phyloP scores from a whole-genome alignment of 768 basidiomycete genomes.

The Amanita phalloides region DNA sequence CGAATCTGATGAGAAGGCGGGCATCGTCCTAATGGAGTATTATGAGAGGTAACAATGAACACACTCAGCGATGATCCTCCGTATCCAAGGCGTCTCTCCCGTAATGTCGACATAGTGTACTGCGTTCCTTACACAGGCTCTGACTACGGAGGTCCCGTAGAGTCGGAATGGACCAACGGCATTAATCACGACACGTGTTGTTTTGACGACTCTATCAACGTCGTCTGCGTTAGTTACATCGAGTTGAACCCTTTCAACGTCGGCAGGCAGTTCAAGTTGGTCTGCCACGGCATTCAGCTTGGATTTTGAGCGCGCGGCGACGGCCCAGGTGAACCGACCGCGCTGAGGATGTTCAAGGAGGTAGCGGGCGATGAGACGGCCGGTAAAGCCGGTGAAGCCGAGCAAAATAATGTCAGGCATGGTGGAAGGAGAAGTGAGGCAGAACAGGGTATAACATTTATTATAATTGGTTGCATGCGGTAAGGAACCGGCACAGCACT shows the following conservation, averaged over 20 bases:
- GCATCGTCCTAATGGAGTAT: conserved; percentile 3
- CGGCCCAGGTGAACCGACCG: conserved; percentile 47
- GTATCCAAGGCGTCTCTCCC: conserved; percentile 62
- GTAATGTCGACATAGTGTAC: conserved; percentile 83
- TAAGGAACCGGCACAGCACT: not conserved
- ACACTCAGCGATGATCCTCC: conserved; percentile 47
- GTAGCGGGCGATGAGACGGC: conserved; percentile 57
- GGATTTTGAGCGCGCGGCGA: conserved; percentile 57
- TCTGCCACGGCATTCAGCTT: conserved; percentile 47
- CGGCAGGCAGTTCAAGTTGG: conserved; percentile 32
- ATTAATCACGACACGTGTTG: conserved; percentile 62
- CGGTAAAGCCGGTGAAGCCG: conserved; percentile 74
- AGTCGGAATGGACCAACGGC: conserved; percentile 66
- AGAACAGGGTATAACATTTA: too few relatives aligned
- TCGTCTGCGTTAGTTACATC: conserved; percentile 47
- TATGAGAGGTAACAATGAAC: conserved; percentile 12
- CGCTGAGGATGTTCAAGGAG: conserved; percentile 54
- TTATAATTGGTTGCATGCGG: not conserved
- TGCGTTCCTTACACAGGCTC: conserved; percentile 63
- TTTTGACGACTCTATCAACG: conserved; percentile 46
- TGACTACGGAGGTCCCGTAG: conserved; percentile 65
- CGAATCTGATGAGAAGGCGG: conserved; percentile 36
- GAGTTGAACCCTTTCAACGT: conserved; percentile 37
- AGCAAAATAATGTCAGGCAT: conserved; percentile 50
- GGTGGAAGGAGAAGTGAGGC: not conserved